Percentiles rank a stretch among this genome's conserved stretches.
phyloP scores from a whole-genome alignment of 805 yeast species.

The Starmera amethionina region DNA sequence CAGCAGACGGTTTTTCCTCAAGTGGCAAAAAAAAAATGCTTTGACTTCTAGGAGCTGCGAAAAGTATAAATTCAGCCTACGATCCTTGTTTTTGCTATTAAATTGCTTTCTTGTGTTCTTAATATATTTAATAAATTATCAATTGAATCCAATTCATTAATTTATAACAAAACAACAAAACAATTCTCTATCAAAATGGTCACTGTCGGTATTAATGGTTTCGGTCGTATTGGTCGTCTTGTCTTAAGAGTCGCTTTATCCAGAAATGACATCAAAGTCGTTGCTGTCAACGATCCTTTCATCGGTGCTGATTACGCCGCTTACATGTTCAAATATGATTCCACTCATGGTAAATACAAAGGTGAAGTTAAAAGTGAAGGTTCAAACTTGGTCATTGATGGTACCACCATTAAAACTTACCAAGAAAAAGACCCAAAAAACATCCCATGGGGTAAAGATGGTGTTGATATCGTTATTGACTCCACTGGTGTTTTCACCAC shows the following conservation, averaged over 20 bases:
- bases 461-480: conserved; percentile 83
- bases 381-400: conserved; percentile 56
- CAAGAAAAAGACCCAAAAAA: conserved; percentile 79
- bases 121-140: no score
- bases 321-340: conserved; percentile 92
- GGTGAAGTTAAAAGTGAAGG: conserved; percentile 62
- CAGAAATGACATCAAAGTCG: conserved; percentile 69
- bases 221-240: conserved; percentile 91
- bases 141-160: no score
- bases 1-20: no score
- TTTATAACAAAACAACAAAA: not conserved
- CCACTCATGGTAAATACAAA: conserved; percentile 79
- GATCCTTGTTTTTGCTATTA: no score
- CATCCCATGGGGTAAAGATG: conserved; percentile 81
- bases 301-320: conserved; percentile 86
- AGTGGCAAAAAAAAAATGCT: no score
- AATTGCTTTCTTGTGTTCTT: no score
- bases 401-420: conserved; percentile 54
- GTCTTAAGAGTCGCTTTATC: conserved; percentile 73
- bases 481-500: conserved; percentile 93
- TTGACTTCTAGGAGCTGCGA: no score
- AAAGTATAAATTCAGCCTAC: no score
- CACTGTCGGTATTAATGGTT: conserved; percentile 77
- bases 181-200: not conserved
- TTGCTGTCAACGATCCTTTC: conserved; percentile 89